These are phyloP conservation scores for Miscanthus lutarioriparius DNA, from an alignment of 176 grass and related monocot species.

Conservation along the genomic window DNA sequence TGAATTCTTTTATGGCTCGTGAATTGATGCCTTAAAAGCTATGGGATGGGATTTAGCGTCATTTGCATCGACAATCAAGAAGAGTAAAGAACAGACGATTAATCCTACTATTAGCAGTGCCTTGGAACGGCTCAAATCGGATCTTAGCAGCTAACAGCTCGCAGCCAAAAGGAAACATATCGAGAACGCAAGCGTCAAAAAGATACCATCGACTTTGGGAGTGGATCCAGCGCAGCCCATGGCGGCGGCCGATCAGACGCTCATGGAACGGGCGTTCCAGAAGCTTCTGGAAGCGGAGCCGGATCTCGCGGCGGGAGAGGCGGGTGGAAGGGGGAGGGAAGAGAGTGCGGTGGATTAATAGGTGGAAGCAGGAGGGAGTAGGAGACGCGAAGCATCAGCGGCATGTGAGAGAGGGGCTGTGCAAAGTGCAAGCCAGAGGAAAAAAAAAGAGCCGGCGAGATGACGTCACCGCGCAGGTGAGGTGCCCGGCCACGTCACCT, in stretches of 20 bases:
- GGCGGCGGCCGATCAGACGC: slow-evolving; percentile 31
- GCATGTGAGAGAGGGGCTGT: neutral
- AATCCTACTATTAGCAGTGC: slow-evolving; percentile 4
- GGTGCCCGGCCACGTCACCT: slow-evolving; percentile 48
- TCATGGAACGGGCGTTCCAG: slow-evolving; percentile 38
- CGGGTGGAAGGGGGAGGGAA: neutral
- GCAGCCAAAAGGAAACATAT: slow-evolving; percentile 8
- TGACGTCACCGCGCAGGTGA: slow-evolving; percentile 8
- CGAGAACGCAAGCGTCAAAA: slow-evolving; percentile 19
- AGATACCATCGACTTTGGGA: slow-evolving; percentile 55
- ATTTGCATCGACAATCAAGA: slow-evolving; percentile 4
- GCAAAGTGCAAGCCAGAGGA: neutral
- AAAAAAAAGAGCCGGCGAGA: neutral
- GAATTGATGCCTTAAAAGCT: neutral
- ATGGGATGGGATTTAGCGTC: neutral
- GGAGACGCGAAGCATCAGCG: slow-evolving; percentile 26
- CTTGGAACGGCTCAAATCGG: neutral
- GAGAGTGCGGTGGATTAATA: slow-evolving; percentile 37
- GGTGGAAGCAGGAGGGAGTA: slow-evolving; percentile 27
- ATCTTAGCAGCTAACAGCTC: neutral
- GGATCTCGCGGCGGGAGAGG: slow-evolving; percentile 31
- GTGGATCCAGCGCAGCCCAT: slow-evolving; percentile 98
- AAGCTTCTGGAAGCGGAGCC: slow-evolving; percentile 27
- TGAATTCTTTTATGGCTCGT: neutral
- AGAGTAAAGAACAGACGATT: neutral